Base-by-base conservation (phyloP, 1,284 basidiomycete genomes). In the Marasmius sp. region DNA sequence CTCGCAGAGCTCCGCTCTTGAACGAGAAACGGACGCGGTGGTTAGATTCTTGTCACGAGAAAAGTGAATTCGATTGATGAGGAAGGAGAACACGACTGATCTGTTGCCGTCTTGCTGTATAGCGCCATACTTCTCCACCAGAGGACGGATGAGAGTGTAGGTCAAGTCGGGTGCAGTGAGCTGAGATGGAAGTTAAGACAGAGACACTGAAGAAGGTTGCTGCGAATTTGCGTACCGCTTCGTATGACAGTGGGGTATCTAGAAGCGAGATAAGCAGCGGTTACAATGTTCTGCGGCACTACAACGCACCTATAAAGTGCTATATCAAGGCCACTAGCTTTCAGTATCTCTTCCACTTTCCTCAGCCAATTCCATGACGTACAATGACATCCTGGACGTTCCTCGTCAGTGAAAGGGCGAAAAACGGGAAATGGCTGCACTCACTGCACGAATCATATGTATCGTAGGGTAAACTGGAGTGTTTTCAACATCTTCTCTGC, bases 41-140 rank as follows among this genome's bases (percentile, higher is more conserved):
- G 83, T 76, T 70, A 92, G 75, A 75, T 88, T 82, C 66, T 87
- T 77, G 73, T 94, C 91, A 33, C 90, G 85, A 22, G 87, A 74
- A 74, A 97, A 97, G 74, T 96, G 87, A 11, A 95, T 87, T 51
- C 93, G 88, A 74, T 95, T 97, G 59, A 98, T 79, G 10, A 98
- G 86, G 62, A 96, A 84, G 69, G 93, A 95, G 74, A 97, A 97
- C 6, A 95, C 89, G 61, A 93, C 77, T 34, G 89, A 85, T 71
- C 86, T 83, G 74, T 92, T 92, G 18, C 88, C 88, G 53, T 77
- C 71, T 22, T 79, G 81, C 69, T 91, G 88, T 38, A 91, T 74
- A 11, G 77, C 75, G 43, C 80, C 77, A 72, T 93, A 93, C 72
- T 91, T 93, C 58, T 92, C 88, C 60, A 85, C 81, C 20, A 93